Conservation (phyloP, 352 stramenopile species). For the Phytophthora melonis region DNA sequence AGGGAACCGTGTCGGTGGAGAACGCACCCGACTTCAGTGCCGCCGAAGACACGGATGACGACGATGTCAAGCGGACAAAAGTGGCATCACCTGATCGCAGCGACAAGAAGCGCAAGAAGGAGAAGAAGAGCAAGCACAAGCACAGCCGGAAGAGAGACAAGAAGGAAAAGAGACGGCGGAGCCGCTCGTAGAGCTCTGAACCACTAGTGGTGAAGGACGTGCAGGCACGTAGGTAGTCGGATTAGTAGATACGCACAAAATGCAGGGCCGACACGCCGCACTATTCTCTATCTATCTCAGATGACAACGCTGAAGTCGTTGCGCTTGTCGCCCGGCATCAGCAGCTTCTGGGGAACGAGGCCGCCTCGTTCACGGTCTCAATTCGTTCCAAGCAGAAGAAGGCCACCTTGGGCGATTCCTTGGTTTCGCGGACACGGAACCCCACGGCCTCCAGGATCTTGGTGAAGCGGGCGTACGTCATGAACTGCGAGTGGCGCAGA, state of each 20-base stretch:
- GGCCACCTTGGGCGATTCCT: conserved; percentile 82
- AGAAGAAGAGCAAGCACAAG: conserved; percentile 47
- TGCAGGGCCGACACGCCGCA: conserved; percentile 8
- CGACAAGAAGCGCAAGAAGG: conserved; percentile 40
- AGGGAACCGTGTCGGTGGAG: conserved; percentile 52
- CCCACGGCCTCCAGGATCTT: conserved; percentile 77
- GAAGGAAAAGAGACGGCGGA: conserved; percentile 24
- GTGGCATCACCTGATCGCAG: conserved; percentile 1
- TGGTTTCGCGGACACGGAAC: conserved; percentile 73
- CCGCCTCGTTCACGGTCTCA: conserved; percentile 32
- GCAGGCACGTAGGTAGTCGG: conserved; percentile 10
- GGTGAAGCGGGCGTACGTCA: conserved; percentile 75
- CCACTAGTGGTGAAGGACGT: not conserved
- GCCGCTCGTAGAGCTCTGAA: conserved; percentile 8
- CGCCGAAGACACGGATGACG: conserved; percentile 52
- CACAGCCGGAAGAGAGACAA: conserved; percentile 26
- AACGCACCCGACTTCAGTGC: conserved; percentile 59
- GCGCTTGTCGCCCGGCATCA: conserved; percentile 60
- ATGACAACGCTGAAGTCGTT: conserved; percentile 79
- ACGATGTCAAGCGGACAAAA: conserved; percentile 42
- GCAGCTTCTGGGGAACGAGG: conserved; percentile 59
- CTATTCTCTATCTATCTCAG: conserved; percentile 41
- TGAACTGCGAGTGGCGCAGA: conserved; percentile 78
- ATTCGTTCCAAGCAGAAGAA: conserved; percentile 83
- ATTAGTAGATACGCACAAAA: conserved; percentile 37